Evolutionary conservation across 805 yeast species (phyloP).

Genomic region (Candida sithepensis): DNA sequence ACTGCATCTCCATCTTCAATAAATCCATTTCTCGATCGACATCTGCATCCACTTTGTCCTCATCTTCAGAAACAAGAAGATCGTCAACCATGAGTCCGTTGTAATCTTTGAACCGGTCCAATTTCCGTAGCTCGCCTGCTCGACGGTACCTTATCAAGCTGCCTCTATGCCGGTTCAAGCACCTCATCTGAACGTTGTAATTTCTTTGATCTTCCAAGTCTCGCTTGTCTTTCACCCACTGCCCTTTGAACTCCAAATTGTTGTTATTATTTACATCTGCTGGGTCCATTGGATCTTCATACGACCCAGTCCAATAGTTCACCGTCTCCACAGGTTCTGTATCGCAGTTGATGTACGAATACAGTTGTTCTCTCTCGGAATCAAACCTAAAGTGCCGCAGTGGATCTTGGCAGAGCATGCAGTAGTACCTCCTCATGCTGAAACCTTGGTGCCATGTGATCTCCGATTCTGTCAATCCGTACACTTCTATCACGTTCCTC

Average conservation of each 20-base stretch:
- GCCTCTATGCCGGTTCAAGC: not conserved
- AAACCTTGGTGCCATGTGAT: conserved; percentile 13
- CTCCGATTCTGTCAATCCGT: conserved; percentile 14
- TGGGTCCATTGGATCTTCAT: too few species aligned
- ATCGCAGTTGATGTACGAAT: not conserved
- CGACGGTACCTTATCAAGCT: not conserved
- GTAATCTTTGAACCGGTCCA: not conserved
- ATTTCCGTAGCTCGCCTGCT: not conserved
- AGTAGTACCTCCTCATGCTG: conserved; percentile 13
- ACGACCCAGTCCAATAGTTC: not conserved
- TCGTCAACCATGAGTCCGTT: not conserved
- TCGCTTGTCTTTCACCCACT: not conserved
- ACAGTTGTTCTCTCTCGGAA: not conserved
- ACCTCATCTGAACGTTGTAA: not conserved
- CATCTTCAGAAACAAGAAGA: not conserved
- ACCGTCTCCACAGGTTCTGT: not conserved
- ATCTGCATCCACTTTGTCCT: not conserved
- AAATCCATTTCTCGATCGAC: not conserved
- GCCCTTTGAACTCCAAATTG: not conserved
- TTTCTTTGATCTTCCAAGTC: not conserved
- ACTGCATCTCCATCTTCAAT: not conserved
- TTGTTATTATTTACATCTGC: not conserved
- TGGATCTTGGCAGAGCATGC: not conserved
- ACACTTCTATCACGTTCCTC: conserved; percentile 8
- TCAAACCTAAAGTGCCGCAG: conserved; percentile 6